Conservation (phyloP, 495 filamentous ascomycete species). For the Copromyces sp. region DNA sequence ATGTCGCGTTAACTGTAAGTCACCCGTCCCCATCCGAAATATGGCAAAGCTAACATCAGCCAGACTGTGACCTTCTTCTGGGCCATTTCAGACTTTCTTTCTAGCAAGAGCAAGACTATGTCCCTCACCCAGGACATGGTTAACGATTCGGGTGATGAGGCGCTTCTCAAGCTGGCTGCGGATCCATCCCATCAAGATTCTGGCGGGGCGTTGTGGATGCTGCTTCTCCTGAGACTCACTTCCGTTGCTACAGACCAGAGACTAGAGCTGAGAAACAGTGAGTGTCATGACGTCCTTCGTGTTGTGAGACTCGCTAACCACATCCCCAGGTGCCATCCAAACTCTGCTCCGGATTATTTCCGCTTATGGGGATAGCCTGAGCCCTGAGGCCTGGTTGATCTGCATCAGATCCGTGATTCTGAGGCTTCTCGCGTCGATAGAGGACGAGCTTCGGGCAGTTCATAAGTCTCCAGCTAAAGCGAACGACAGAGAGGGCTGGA, state of each 20-base stretch:
- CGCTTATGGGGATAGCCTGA: conserved; percentile 74
- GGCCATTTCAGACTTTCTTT: conserved; percentile 83
- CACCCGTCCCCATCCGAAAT: not conserved
- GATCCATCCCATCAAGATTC: conserved; percentile 40
- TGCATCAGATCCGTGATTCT: conserved; percentile 75
- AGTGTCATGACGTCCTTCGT: conserved; percentile 3
- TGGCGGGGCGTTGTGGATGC: conserved; percentile 67
- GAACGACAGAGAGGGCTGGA: conserved; percentile 47
- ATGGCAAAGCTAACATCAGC: conserved; percentile 15
- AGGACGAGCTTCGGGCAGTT: conserved; percentile 30
- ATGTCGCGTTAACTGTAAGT: conserved; percentile 80
- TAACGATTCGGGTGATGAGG: conserved; percentile 38
- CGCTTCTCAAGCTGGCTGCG: conserved; percentile 40
- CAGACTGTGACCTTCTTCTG: conserved; percentile 88
- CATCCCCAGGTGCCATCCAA: conserved; percentile 56
- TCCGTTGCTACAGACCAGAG: conserved; percentile 66
- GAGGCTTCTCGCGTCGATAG: conserved; percentile 54
- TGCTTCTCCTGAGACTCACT: conserved; percentile 68
- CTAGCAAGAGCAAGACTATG: conserved; percentile 33
- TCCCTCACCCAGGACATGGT: conserved; percentile 40
- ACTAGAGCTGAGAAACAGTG: conserved; percentile 80
- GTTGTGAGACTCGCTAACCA: conserved; percentile 9
- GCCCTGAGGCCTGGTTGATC: conserved; percentile 68
- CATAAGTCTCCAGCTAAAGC: conserved; percentile 22
- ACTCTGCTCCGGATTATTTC: conserved; percentile 87